These are phyloP conservation scores for Kwoniella newhampshirensis DNA, from an alignment of 768 basidiomycete genomes.

Conservation along the genomic window DNA sequence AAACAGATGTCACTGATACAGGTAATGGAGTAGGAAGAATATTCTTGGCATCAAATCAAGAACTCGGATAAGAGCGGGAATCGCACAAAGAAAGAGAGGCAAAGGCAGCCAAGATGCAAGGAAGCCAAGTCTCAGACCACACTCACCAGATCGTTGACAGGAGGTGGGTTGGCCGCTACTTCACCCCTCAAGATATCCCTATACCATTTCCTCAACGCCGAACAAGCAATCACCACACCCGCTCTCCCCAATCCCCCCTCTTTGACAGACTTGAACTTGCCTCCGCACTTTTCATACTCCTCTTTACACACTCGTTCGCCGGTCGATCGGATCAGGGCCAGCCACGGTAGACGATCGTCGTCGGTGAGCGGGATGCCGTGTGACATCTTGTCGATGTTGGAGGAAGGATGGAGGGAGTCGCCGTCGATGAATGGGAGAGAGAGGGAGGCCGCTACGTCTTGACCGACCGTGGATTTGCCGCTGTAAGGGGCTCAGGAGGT, in stretches of 20 bases:
- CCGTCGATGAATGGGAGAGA: slow-evolving; percentile 81
- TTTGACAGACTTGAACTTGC: slow-evolving; percentile 13
- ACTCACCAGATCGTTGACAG: slow-evolving; percentile 45
- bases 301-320: slow-evolving; percentile 59
- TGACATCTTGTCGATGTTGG: slow-evolving; percentile 86
- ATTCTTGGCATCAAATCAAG: too few relatives aligned
- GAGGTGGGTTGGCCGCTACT: slow-evolving; percentile 44
- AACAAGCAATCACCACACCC: slow-evolving; percentile 83
- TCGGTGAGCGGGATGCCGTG: slow-evolving; percentile 73
- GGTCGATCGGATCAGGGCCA: slow-evolving; percentile 66
- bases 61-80: too few relatives aligned
- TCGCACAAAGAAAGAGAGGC: too few relatives aligned
- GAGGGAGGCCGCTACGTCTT: slow-evolving; percentile 63
- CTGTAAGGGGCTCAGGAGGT: slow-evolving; percentile 3
- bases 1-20: too few relatives aligned
- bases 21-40: too few relatives aligned
- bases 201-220: slow-evolving; percentile 76
- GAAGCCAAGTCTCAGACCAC: neutral
- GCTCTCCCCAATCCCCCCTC: slow-evolving; percentile 42
- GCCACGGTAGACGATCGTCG: slow-evolving; percentile 81
- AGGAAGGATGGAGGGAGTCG: slow-evolving; percentile 76
- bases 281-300: slow-evolving; percentile 35
- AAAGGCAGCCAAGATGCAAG: neutral
- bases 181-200: slow-evolving; percentile 75
- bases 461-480: slow-evolving; percentile 59